Evolutionary conservation across 352 stramenopile genomes (phyloP).

Genomic region (Paralagenidium karlingii): DNA sequence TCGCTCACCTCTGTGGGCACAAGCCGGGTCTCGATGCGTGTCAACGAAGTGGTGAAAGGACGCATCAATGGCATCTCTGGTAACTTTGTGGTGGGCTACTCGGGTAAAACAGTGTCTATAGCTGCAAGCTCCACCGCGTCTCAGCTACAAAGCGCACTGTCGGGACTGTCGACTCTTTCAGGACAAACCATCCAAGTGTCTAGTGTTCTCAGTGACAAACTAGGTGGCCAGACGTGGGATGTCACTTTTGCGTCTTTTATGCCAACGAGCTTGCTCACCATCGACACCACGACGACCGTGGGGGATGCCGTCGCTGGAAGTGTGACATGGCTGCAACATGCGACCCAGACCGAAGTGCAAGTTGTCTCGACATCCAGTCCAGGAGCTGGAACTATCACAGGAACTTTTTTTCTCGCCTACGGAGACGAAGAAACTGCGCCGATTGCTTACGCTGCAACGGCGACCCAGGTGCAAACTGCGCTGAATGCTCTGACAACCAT

Average conservation of each 20-base stretch:
- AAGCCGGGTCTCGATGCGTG: conserved; percentile 6
- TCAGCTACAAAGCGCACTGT: conserved; percentile 3
- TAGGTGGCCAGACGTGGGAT: conserved; percentile 10
- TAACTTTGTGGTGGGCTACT: conserved; percentile 6
- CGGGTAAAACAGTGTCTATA: conserved; percentile 3
- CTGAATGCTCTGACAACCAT: conserved; percentile 13
- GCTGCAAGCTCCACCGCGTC: conserved; percentile 1
- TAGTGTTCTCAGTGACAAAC: conserved; percentile 1
- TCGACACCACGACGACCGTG: conserved; percentile 3
- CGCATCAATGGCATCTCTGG: conserved; percentile 2
- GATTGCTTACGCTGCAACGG: conserved; percentile 12
- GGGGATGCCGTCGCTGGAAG: not conserved
- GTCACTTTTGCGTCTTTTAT: conserved; percentile 8
- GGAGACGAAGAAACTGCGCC: conserved; percentile 8
- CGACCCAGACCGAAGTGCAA: conserved; percentile 15
- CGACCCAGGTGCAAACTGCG: conserved; percentile 9
- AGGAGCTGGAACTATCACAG: conserved; percentile 7
- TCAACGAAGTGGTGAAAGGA: conserved; percentile 1
- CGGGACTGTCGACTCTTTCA: conserved; percentile 1
- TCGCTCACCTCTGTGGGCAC: too few species aligned
- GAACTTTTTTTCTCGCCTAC: conserved; percentile 17
- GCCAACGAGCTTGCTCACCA: conserved; percentile 1
- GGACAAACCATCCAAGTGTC: conserved; percentile 1
- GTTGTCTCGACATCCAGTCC: conserved; percentile 8
- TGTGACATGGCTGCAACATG: conserved; percentile 2